Conservation (phyloP, 768 basidiomycete species). For the Tylopilus cervinicoccineus region DNA sequence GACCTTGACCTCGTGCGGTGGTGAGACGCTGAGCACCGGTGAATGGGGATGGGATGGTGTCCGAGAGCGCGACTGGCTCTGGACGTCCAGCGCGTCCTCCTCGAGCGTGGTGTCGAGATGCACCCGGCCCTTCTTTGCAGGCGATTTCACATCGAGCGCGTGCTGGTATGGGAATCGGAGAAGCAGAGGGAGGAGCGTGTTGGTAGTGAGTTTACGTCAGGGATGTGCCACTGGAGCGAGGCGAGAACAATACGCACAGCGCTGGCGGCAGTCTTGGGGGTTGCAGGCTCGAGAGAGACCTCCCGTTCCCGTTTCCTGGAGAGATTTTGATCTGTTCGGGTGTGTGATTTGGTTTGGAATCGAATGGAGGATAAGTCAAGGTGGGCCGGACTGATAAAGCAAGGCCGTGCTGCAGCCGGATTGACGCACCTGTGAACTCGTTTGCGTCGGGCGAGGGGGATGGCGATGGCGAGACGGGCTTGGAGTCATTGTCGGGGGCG, state of each 20-base stretch:
- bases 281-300: conserved; percentile 67
- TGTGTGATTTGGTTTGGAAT: conserved; percentile 15
- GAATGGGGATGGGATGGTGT: conserved; percentile 30
- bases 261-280: conserved; percentile 38
- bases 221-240: conserved; percentile 11
- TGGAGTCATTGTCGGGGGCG: conserved; percentile 17
- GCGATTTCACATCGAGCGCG: conserved; percentile 47
- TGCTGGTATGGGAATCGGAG: conserved; percentile 21
- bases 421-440: conserved; percentile 40
- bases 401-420: conserved; percentile 20
- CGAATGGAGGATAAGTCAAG: conserved; percentile 22
- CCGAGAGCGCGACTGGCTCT: conserved; percentile 38
- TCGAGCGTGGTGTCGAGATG: conserved; percentile 60
- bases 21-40: conserved; percentile 47
- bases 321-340: conserved; percentile 37
- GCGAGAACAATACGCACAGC: conserved; percentile 31
- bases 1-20: conserved; percentile 74
- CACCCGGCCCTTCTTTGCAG: conserved; percentile 74
- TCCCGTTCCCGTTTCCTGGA: conserved; percentile 77
- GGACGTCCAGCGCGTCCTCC: conserved; percentile 45
- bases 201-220: conserved; percentile 27
- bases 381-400: conserved; percentile 24
- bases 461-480: conserved; percentile 24
- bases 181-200: conserved; percentile 17
- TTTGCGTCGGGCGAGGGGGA: conserved; percentile 45